Evolutionary conservation across 169 alveolate species (phyloP), one percentile per base, ranked within the genome.

Genomic region (Cryptosporidium bovis): DNA sequence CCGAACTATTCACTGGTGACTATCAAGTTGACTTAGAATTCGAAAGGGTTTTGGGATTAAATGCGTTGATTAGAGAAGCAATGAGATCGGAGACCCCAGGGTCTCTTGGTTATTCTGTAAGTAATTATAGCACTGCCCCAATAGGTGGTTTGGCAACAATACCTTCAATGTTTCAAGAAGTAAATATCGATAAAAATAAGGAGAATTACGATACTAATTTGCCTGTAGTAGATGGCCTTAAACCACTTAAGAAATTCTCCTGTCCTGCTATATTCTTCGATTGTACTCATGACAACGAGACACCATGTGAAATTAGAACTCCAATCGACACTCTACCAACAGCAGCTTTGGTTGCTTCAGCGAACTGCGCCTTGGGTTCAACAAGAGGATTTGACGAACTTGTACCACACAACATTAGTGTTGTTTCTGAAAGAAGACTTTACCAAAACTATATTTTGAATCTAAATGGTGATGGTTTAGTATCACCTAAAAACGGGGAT

Each of bases 241-340:
- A 89, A 66, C 83, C 67, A 18, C 83, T 65, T 50, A 71, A 93
- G 92, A 51, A 66, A 83, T 24, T 69, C 2, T n/a, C 90, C 66
- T 93, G 97, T 53, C 91, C 93, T 44, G 93, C 95, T 46, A 83
- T 95, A 33, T 90, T 96, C 48, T 97, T 94, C 71, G 99, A 97
- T 89, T 93, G 95, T 83, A 96, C 99, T 20, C 98, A 96, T 89
- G 98, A 97, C 60, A 97, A 96, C 89, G 96, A 94, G 66, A 92
- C 98, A 15, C 92, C 93, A 10, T 65, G 83, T 82, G 84, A 92
- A 82, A 90, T 91, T 90, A 83, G 92, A 82, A 71, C 93, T 40
- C 83, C 93, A 24, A 71, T 90, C 71, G 91, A 95, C 90, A 89
- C 96, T 18, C 84, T 95, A 58, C 93, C 97, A 24, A 92, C 91